Conservation (phyloP, 129 eudicot genomes). For the Lonicera japonica region DNA sequence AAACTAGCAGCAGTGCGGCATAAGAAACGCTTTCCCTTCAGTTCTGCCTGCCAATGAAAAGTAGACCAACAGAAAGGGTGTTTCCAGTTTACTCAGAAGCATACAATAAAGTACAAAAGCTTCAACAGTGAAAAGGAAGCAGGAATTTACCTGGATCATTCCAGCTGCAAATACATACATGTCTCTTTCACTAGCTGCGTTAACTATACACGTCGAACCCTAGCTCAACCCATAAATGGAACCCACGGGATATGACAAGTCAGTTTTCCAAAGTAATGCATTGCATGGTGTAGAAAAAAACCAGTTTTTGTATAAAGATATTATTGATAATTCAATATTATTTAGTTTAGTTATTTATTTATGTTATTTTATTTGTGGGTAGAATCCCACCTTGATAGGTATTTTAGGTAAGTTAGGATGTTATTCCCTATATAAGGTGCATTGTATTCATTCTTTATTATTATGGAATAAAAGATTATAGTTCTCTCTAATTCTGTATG, state of each 20-base stretch:
- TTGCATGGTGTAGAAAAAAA: background rate
- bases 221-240: slow-evolving; percentile 29
- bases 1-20: slow-evolving; percentile 99
- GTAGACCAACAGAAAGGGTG: slow-evolving; percentile 9
- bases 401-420: no score
- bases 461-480: no score
- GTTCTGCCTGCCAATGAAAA: slow-evolving; percentile 69
- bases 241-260: background rate
- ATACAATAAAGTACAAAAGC: background rate
- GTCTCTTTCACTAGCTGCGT: slow-evolving; percentile 97
- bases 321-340: no score
- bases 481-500: no score
- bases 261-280: background rate
- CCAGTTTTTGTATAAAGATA: background rate
- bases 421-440: no score
- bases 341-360: no score
- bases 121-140: slow-evolving; percentile 10
- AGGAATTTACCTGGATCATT: slow-evolving; percentile 69
- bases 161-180: slow-evolving; percentile 96
- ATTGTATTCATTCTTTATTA: no score
- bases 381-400: no score
- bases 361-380: no score
- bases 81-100: slow-evolving; percentile 6
- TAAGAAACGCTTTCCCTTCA: slow-evolving; percentile 72
- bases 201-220: slow-evolving; percentile 93